Evolutionary conservation across 208 protist species (phyloP), one percentile per base, ranked within the genome.

Genomic region (Phytomonas sp.): DNA sequence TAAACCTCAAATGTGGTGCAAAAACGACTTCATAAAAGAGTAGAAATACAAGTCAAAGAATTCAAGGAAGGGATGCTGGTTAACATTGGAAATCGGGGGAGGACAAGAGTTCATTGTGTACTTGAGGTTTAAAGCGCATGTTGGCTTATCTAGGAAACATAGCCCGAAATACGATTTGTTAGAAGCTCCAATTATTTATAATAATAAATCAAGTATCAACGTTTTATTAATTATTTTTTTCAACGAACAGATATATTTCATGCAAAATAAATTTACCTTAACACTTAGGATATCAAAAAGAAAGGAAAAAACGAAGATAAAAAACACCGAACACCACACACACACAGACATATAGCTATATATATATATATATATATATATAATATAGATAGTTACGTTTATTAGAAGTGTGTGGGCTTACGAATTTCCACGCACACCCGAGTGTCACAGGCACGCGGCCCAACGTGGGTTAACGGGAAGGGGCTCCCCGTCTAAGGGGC

Each of bases 21-120:
- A 64, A 64, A 17, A 5, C 23, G 15, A 43, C 13, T 20, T 64
- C 9, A 64, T 64, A 64, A 15, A 43, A 64, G 4, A 64, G 23
- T 64, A 64, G 4, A 6, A 64, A 64, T 15, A 20, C 23, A 67
- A 61, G 67, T 67, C 26, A 67, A 29, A 29, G 20, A 73, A 26
- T 20, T 26, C 67, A 66, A 36, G 59, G 37, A 37, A 66, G 62
- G 1, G 23, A 46, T 51, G 28, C 43, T 29, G 32, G 71, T 62
- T 71, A 2, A 71, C 40, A 76, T 31, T 28, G 9, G 53, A 66
- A 71, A 71, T 13, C 67, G 17, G 9, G 62, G 56, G 51, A 13
- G 30, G 28, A 62, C 1, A 32, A 33, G 30, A 3, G 66, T 56
- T 7, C 31, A 23, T 62, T 13, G 13, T 20, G 15, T n/a, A 43